These are phyloP conservation scores for Aurinia saxatilis DNA, from an alignment of 345 rosid genomes.

Conservation along the genomic window DNA sequence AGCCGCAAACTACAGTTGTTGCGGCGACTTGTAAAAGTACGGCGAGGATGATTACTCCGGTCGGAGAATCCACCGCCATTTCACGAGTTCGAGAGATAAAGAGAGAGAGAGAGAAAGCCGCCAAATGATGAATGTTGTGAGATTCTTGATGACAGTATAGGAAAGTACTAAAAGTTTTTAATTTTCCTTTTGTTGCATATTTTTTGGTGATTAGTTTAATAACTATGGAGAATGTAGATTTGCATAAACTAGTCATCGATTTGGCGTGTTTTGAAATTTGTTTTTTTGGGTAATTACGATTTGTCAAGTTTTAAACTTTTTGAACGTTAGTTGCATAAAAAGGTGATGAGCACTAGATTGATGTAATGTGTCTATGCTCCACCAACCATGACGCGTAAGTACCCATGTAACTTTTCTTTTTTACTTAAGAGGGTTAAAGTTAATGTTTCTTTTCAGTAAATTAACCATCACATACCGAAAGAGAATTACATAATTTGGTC, in stretches of 20 bases:
- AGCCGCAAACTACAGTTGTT: slow-evolving; percentile 29
- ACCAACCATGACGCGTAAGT: background rate
- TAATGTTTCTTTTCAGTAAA: background rate
- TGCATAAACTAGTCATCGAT: background rate
- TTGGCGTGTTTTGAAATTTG: background rate
- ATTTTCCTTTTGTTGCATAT: background rate
- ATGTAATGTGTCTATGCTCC: slow-evolving; percentile 5
- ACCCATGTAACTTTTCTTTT: background rate
- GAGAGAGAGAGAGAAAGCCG: slow-evolving; percentile 16
- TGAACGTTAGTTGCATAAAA: background rate
- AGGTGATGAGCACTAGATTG: background rate
- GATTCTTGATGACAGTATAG: slow-evolving; percentile 30
- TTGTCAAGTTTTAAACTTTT: background rate
- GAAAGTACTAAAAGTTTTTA: background rate
- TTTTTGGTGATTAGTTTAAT: slow-evolving; percentile 13
- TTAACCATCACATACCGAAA: no score
- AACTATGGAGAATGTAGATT: background rate
- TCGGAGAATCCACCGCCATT: slow-evolving; percentile 29
- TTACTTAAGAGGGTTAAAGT: background rate
- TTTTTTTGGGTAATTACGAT: background rate
- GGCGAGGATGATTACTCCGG: slow-evolving; percentile 22
- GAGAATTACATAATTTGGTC: no score
- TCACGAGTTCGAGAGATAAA: slow-evolving; percentile 16
- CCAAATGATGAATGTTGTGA: slow-evolving; percentile 24
- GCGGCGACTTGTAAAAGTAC: slow-evolving; percentile 20